These are phyloP conservation scores for Cordyceps sp. DNA, from an alignment of 2,329 filamentous ascomycete species.

Conservation along the genomic window DNA sequence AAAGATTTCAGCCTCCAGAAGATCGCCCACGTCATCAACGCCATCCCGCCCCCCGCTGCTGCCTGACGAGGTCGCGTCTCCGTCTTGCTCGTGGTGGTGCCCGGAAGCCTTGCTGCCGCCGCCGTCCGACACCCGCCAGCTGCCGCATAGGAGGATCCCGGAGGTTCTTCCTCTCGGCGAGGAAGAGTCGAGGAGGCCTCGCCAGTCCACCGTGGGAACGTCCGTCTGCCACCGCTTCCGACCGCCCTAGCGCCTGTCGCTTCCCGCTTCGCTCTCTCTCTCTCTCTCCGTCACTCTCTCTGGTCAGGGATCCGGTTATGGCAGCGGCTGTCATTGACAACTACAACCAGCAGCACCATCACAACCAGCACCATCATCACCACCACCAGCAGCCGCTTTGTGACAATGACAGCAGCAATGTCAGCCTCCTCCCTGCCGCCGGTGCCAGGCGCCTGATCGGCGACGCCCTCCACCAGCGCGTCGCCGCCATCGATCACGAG, in stretches of 20 bases:
- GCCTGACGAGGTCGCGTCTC: conserved; percentile 32
- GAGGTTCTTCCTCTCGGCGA: conserved; percentile 98
- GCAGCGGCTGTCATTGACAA: conserved; percentile 42
- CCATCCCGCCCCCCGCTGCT: conserved; percentile 38
- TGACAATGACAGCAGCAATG: background rate
- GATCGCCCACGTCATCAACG: conserved; percentile 51
- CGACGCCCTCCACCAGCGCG: conserved; percentile 70
- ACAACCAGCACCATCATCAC: too few species aligned
- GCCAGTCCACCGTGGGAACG: conserved; percentile 79
- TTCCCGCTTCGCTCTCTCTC: conserved; percentile 4
- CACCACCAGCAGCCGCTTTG: conserved; percentile 13
- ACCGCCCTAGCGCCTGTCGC: conserved; percentile 78
- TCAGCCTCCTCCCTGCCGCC: conserved; percentile 13
- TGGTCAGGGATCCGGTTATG: conserved; percentile 46
- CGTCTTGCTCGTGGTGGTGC: too few species aligned
- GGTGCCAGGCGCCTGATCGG: conserved; percentile 68
- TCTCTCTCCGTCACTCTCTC: conserved; percentile 7
- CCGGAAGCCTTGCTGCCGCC: conserved; percentile 29
- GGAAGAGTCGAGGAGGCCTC: conserved; percentile 99
- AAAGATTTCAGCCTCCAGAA: conserved; percentile 54
- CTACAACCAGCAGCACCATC: conserved; percentile 30
- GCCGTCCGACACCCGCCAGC: conserved; percentile 52
- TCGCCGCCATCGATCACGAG: conserved; percentile 72
- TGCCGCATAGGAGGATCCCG: conserved; percentile 99
- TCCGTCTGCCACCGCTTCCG: conserved; percentile 88